phyloP scores from a whole-genome alignment of 305 asterid genomes.

The Monarda citriodora region DNA sequence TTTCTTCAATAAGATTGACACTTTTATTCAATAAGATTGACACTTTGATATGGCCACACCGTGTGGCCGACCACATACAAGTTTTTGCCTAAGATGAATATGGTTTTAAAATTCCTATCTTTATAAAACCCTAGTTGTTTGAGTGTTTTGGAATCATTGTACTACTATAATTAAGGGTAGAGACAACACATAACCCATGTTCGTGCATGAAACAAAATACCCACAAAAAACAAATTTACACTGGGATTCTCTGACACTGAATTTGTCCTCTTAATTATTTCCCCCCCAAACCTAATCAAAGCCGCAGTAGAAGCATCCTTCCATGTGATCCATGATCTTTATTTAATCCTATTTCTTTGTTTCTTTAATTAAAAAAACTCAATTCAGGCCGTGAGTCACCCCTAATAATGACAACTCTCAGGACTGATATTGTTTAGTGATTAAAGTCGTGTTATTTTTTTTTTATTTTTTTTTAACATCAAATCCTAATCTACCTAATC shows the following conservation, averaged over 20 bases:
- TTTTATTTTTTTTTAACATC: too few species aligned
- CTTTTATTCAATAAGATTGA: too few species aligned
- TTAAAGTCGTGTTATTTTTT: too few species aligned
- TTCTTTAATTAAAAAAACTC: too few species aligned
- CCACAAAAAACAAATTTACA: constrained; percentile 31
- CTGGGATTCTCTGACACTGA: constrained; percentile 60
- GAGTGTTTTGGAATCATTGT: constrained; percentile 25
- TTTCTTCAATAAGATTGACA: too few species aligned
- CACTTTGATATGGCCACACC: too few species aligned
- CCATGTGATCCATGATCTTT: constrained; percentile 42
- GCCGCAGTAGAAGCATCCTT: constrained; percentile 40
- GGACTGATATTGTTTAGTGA: too few species aligned
- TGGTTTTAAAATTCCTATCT: too few species aligned
- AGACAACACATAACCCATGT: constrained; percentile 55
- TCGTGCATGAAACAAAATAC: constrained; percentile 35
- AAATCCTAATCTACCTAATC: too few species aligned
- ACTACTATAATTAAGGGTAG: constrained; percentile 23
- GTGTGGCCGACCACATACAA: too few species aligned
- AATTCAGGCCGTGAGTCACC: constrained; percentile 29
- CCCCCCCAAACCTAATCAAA: constrained; percentile 4
- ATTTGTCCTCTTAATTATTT: constrained; percentile 36
- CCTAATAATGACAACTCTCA: constrained; percentile 34
- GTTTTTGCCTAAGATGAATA: too few species aligned
- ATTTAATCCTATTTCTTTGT: constrained; percentile 28
- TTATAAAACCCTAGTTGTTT: constrained; percentile 9